phyloP scores from a whole-genome alignment of 495 filamentous ascomycete species.

The Daldinia caldariorum region DNA sequence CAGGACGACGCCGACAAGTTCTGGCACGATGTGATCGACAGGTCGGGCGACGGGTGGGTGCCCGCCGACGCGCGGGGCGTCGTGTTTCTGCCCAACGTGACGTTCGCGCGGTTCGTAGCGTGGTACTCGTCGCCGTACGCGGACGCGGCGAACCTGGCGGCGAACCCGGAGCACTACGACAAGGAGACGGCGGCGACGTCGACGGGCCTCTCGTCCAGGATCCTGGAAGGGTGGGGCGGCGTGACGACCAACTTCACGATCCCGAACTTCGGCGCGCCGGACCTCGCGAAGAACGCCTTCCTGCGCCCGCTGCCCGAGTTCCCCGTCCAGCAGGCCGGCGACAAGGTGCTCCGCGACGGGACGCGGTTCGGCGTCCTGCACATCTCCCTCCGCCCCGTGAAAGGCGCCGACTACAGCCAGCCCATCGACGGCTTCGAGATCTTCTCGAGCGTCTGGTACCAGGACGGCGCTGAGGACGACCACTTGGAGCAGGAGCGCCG shows the following conservation, averaged over 20 bases:
- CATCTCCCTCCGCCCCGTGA: conserved; percentile 42
- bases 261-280: conserved; percentile 39
- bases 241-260: conserved; percentile 48
- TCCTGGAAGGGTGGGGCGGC: conserved; percentile 48
- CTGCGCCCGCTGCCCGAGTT: conserved; percentile 29
- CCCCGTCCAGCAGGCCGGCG: conserved; percentile 41
- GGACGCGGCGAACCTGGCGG: conserved; percentile 41
- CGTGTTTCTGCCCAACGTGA: conserved; percentile 33
- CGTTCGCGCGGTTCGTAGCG: conserved; percentile 24
- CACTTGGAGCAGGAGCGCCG: conserved; percentile 40
- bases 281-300: conserved; percentile 31
- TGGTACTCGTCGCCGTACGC: conserved; percentile 42
- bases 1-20: conserved; percentile 37
- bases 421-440: conserved; percentile 40
- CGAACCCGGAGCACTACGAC: conserved; percentile 47
- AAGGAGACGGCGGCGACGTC: conserved; percentile 34
- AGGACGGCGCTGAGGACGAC: conserved; percentile 31
- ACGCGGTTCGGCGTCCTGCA: conserved; percentile 44
- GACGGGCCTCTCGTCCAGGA: conserved; percentile 33
- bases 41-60: conserved; percentile 35
- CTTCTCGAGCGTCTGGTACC: conserved; percentile 46
- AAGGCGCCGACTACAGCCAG: conserved; percentile 32
- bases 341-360: conserved; percentile 41
- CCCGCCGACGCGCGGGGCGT: conserved; percentile 35
- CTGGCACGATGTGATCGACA: conserved; percentile 35